A percentile compares a stretch with the other conserved stretches of the same genome.
Evolutionary conservation across 2,329 filamentous ascomycete species (phyloP).

Genomic region (Penicillium sp.): DNA sequence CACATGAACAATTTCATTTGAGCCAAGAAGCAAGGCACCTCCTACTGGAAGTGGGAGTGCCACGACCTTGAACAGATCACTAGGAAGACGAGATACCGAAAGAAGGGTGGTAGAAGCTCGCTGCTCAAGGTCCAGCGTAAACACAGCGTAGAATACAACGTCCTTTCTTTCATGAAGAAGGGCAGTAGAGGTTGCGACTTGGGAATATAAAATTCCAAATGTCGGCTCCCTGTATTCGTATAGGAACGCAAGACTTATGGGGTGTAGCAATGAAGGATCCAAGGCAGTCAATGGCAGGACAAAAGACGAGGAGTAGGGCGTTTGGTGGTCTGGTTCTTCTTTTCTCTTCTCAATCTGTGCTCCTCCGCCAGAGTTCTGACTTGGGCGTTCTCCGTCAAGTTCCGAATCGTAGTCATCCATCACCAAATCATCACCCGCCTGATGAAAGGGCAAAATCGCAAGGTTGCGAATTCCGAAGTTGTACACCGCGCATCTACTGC

Average conservation of each 20-base stretch:
- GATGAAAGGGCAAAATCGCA: slow-evolving; percentile 86
- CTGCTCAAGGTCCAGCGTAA: slow-evolving; percentile 88
- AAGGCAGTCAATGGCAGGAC: slow-evolving; percentile 81
- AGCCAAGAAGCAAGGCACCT: slow-evolving; percentile 74
- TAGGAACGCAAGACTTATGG: slow-evolving; percentile 83
- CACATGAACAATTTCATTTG: slow-evolving; percentile 86
- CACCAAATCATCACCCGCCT: slow-evolving; percentile 74
- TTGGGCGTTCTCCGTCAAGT: slow-evolving; percentile 58
- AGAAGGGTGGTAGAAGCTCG: slow-evolving; percentile 86
- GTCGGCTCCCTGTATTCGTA: slow-evolving; percentile 97
- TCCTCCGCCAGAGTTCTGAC: slow-evolving; percentile 29
- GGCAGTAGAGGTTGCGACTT: slow-evolving; percentile 61
- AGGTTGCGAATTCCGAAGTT: slow-evolving; percentile 84
- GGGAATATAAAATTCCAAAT: slow-evolving; percentile 83
- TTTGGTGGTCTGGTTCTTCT: slow-evolving; percentile 38
- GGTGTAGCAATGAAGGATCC: slow-evolving; percentile 77
- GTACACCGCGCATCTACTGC: slow-evolving; percentile 84
- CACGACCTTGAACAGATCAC: slow-evolving; percentile 74
- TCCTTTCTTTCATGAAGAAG: slow-evolving; percentile 70
- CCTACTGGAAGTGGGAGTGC: slow-evolving; percentile 78
- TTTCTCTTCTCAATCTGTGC: slow-evolving; percentile 24
- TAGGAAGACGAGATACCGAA: slow-evolving; percentile 73
- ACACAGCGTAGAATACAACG: slow-evolving; percentile 81
- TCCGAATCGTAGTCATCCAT: slow-evolving; percentile 87
- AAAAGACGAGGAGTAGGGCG: slow-evolving; percentile 82